Base-by-base conservation (phyloP, 495 filamentous ascomycete species). In the Entonaema liquescens region DNA sequence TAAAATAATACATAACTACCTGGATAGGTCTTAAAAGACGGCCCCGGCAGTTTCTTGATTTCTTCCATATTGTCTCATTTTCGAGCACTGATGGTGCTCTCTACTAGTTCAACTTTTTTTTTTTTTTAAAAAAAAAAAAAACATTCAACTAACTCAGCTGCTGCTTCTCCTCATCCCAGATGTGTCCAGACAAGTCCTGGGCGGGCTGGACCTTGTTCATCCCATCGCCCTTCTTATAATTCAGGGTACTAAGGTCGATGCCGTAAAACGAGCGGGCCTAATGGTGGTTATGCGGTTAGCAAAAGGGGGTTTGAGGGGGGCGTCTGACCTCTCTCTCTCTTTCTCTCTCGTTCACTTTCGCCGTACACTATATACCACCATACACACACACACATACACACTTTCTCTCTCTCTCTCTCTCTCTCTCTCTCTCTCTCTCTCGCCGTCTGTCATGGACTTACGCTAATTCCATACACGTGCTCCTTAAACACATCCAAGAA, bases 381-480 rank as follows among this genome's bases (percentile, higher is more conserved):
- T 8, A 47, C 2, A 19, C 40, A 44, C 40, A 47, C 42, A 47
- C 19, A 21, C 19, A 47, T 21, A 47, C 42, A 23, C 19, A 11
- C 8, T 3, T 17, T 12, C 17, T 23, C 42, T 47, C 42, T 21
- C 42, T 12, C 42, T 4, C 8, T 23, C 42, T 47, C 42, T 47
- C 42, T 47, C 19, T 12, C 42, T 13, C 19, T 23, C 42, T 47
- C 42, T 47, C 42, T 47, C 19, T 12, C 42, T 13, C 19, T 23
- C 42, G n/a, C n/a, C n/a, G n/a, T 47, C 42, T 47, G 7, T 23
- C 42, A 23, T 11, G 19, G 25, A 61, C 76, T 65, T 62, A 78
- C 75, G 49, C 65, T 79, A 40, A 79, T 71, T 12, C 77, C 77
- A 54, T 77, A 77, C 19, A 57, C 59, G 25, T 67, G 63, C n/a